Base-by-base conservation (phyloP, 1,284 basidiomycete species). In the Athelia sp. region DNA sequence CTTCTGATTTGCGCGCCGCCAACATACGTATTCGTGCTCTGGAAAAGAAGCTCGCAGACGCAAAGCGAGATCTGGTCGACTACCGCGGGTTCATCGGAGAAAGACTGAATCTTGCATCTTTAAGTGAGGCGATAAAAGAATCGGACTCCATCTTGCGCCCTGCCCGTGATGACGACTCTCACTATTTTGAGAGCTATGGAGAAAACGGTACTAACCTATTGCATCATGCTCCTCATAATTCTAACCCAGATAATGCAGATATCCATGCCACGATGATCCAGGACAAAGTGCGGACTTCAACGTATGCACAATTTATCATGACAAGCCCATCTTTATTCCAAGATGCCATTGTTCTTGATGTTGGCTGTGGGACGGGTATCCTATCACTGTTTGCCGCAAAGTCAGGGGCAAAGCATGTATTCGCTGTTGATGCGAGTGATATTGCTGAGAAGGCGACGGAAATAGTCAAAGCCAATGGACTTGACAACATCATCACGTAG, bases 111-210 rank as follows among this genome's bases (percentile, higher is more conserved):
- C 54, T 78, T 2, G 53, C 72, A 1, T 66, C 61, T 45, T 58
- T 80, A 29, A 58, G 72, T 4, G 76, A 76, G 21, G 72, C 70
- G 21, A 53, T 72, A 3, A 63, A 66, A 15, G 74, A 75, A 40
- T 61, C 71, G 6, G 65, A 60, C 8, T 58, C 63, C n/a, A 61
- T 64, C 15, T 59, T 68, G 43, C 43, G 62, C 46, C 52, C 62
- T 13, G 36, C 52, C 24, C 71, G 84, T 32, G 91, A 95, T 57
- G 91, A 97, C 58, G 96, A 98, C 65, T 81, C 89, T 0, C 90
- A 97, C 63, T 99, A 99, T 68, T 99, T 98, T 68, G 79, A 91
- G 53, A 91, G 87, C 55, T 98, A 99, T 61, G 89, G 81, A n/a
- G 85, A 85, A 56, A 96, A 97, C 60, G 93, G 92, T 90, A 54